These are phyloP conservation scores for Sicyos edulis DNA, from an alignment of 306 rosid species.

Conservation along the genomic window DNA sequence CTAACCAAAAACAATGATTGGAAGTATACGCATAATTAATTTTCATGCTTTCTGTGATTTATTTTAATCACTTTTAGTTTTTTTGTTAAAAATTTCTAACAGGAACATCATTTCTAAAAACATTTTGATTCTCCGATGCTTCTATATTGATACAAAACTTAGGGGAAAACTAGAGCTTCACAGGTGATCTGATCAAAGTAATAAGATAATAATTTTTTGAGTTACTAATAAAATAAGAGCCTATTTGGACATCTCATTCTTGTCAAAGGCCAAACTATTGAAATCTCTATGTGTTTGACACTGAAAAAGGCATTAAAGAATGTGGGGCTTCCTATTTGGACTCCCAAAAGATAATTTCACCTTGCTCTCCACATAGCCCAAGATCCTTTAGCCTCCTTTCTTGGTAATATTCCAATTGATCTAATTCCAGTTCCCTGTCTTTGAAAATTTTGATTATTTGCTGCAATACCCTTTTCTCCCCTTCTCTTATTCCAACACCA, in stretches of 20 bases:
- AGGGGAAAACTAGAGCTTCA: too few relatives aligned
- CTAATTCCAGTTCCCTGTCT: constrained; percentile 60
- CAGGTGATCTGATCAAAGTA: too few relatives aligned
- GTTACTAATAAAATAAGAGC: not conserved
- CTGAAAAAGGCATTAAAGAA: not conserved
- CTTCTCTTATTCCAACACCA: constrained; percentile 79
- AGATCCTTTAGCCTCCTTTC: constrained; percentile 95
- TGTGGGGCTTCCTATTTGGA: constrained; percentile 14
- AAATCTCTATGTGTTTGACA: not conserved
- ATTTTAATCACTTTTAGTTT: too few relatives aligned
- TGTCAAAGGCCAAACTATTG: not conserved
- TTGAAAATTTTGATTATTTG: constrained; percentile 61
- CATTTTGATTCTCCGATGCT: too few relatives aligned
- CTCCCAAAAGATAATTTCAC: constrained; percentile 76
- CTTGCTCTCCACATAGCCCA: constrained; percentile 89
- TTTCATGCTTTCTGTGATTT: too few relatives aligned
- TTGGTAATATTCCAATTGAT: constrained; percentile 66
- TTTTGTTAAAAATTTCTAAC: too few relatives aligned
- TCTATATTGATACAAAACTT: too few relatives aligned
- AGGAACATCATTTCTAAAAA: too few relatives aligned
- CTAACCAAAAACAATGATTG: too few relatives aligned
- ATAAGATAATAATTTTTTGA: too few relatives aligned
- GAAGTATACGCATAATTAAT: too few relatives aligned
- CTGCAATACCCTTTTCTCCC: constrained; percentile 78
- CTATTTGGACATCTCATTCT: not conserved